phyloP scores from a whole-genome alignment of 2,329 filamentous ascomycete species.

The Sclerotinia nivalis region DNA sequence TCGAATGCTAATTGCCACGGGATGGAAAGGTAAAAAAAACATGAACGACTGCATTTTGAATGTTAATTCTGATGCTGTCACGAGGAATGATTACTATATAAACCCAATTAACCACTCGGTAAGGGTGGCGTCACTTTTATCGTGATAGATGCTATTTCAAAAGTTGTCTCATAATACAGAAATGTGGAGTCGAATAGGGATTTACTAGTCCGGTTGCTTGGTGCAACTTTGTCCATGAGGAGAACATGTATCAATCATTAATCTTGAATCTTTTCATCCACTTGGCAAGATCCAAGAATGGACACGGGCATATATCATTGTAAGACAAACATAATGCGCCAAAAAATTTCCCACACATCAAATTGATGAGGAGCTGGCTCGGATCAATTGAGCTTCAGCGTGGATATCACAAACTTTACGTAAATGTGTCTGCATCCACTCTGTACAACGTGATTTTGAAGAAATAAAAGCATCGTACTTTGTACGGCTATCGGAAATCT shows the following conservation, averaged over 20 bases:
- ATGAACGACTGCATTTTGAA: neutral
- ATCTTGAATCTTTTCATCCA: too few relatives aligned
- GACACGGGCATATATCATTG: neutral
- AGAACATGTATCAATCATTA: neutral
- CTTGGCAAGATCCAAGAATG: neutral
- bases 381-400: too few relatives aligned
- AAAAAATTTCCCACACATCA: neutral
- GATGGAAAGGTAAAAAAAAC: neutral
- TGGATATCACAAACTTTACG: neutral
- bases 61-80: neutral
- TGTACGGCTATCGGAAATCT: neutral
- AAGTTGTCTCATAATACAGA: neutral
- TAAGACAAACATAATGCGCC: neutral
- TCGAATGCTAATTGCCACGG: neutral
- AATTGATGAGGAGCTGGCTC: neutral
- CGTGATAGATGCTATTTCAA: neutral
- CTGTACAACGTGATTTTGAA: neutral
- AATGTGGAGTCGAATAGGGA: neutral
- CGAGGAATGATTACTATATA: too few relatives aligned
- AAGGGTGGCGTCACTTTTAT: too few relatives aligned
- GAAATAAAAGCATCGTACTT: neutral
- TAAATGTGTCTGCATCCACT: neutral
- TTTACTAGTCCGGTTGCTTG: neutral
- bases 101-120: too few relatives aligned
- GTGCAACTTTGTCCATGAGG: neutral